Conservation (phyloP, 768 basidiomycete genomes). For the Crucibulum laeve region DNA sequence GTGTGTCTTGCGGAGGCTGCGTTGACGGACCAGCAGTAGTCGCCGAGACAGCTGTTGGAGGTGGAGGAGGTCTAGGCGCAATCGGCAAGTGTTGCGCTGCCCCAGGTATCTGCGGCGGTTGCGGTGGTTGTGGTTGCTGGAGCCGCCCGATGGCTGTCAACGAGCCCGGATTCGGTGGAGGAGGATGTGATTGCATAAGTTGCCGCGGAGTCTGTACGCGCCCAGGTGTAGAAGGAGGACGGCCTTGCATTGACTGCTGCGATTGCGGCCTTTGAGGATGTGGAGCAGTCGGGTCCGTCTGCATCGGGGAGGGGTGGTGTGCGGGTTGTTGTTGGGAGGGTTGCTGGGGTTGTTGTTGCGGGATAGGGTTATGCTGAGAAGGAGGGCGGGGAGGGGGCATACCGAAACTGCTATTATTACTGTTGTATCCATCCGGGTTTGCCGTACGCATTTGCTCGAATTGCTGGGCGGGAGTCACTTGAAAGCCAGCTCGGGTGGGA, state of each 20-base stretch:
- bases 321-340: conserved; percentile 9
- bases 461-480: conserved; percentile 61
- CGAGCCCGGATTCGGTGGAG: conserved; percentile 6
- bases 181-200: conserved; percentile 18
- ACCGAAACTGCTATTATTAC: conserved; percentile 19
- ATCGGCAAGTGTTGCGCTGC: conserved; percentile 20
- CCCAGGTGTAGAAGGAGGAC: conserved; percentile 47
- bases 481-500: conserved; percentile 38
- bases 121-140: conserved; percentile 10
- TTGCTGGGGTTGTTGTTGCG: conserved; percentile 10
- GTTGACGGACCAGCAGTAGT: conserved; percentile 16
- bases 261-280: conserved; percentile 56
- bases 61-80: conserved; percentile 24
- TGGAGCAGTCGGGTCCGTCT: conserved; percentile 37
- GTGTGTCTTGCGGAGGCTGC: conserved; percentile 17
- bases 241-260: conserved; percentile 45
- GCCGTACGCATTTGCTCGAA: conserved; percentile 30
- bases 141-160: conserved; percentile 24
- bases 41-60: conserved; percentile 9
- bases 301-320: conserved; percentile 10
- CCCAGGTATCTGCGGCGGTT: conserved; percentile 8
- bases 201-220: conserved; percentile 45
- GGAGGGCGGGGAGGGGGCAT: conserved; percentile 29
- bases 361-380: conserved; percentile 38
- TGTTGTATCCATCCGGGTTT: no score